phyloP scores from a whole-genome alignment of 2,329 filamentous ascomycete genomes.

The Exutisphaerella laricina region DNA sequence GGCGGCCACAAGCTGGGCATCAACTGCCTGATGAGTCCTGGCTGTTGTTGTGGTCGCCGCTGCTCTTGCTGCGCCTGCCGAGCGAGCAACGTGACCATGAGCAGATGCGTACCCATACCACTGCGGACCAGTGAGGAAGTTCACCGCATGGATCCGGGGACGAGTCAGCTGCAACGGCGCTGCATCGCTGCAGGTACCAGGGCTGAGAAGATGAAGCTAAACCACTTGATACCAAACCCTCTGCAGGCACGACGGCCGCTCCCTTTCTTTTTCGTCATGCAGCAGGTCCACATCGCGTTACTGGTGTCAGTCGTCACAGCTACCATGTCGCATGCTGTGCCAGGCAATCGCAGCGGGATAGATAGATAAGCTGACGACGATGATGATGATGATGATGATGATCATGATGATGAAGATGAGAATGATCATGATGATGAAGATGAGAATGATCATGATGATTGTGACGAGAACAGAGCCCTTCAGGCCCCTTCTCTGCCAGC shows the following conservation, averaged over 20 bases:
- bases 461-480: no score
- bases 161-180: slow-evolving; percentile 14
- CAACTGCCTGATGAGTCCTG: no score
- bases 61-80: neutral
- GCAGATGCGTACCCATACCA: neutral
- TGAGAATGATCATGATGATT: no score
- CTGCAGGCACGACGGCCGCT: slow-evolving; percentile 4
- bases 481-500: no score
- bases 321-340: neutral
- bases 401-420: no score
- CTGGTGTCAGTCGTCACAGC: slow-evolving; percentile 7
- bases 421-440: no score
- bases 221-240: slow-evolving; percentile 9
- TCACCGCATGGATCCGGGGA: slow-evolving; percentile 15
- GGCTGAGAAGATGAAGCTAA: neutral
- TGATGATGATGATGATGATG: no score
- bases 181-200: slow-evolving; percentile 20
- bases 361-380: neutral
- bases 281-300: slow-evolving; percentile 1
- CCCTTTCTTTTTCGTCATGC: slow-evolving; percentile 8
- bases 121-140: slow-evolving; percentile 18
- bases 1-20: no score
- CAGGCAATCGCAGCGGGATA: slow-evolving; percentile 1
- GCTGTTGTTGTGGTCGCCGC: neutral
- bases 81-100: neutral